Percentiles rank a stretch among this genome's conserved stretches.
These are phyloP conservation scores for Apiotrichum gracile DNA, from an alignment of 1,284 basidiomycete genomes.

Conservation along the genomic window DNA sequence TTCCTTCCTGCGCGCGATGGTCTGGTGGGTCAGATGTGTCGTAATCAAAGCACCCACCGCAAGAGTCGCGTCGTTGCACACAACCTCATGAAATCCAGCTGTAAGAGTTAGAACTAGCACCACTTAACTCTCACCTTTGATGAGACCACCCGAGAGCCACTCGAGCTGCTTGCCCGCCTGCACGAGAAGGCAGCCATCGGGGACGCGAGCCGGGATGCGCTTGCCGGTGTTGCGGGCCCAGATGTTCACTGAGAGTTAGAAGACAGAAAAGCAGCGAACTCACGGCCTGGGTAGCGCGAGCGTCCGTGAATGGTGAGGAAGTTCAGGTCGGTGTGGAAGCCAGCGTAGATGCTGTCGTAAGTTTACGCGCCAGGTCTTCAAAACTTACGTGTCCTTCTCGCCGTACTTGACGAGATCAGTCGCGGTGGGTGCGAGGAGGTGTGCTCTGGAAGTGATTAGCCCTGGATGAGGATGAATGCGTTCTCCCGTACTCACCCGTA, in stretches of 20 bases:
- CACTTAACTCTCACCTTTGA: constrained; percentile 55
- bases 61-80: constrained; percentile 72
- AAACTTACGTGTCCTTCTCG: constrained; percentile 51
- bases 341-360: constrained; percentile 68
- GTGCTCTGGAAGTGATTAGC: constrained; percentile 55
- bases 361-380: neutral
- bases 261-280: constrained; percentile 5
- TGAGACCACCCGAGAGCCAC: constrained; percentile 75
- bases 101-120: constrained; percentile 7
- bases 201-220: constrained; percentile 75
- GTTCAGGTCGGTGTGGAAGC: constrained; percentile 65
- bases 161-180: constrained; percentile 91
- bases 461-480: neutral
- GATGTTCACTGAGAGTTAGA: constrained; percentile 54
- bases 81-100: constrained; percentile 85
- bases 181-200: constrained; percentile 55
- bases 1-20: constrained; percentile 58
- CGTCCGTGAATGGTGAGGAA: constrained; percentile 76
- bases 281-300: constrained; percentile 51
- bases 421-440: constrained; percentile 82
- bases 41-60: constrained; percentile 50
- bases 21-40: constrained; percentile 46
- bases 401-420: constrained; percentile 77
- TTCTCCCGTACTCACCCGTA: constrained; percentile 59
- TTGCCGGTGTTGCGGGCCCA: constrained; percentile 89